Conservation (phyloP, 306 rosid genomes). For the Inga laurina region DNA sequence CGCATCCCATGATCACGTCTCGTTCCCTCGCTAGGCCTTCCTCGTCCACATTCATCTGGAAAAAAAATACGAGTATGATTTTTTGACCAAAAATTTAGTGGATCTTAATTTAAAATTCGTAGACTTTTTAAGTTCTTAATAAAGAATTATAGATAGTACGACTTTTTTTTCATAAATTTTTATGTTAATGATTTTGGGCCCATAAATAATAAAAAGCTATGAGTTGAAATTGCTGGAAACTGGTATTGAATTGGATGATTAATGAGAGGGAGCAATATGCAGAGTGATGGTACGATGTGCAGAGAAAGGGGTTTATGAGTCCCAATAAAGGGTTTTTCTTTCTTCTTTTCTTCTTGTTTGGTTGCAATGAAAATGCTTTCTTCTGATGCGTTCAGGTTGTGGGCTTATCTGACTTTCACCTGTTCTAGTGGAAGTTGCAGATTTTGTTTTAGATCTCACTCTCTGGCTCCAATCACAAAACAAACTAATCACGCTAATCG, state of each 20-base stretch:
- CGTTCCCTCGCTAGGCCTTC: neutral
- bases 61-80: too few relatives aligned
- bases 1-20: conserved; percentile 3
- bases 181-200: neutral
- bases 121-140: neutral
- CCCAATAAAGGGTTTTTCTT: conserved; percentile 60
- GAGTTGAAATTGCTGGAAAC: neutral
- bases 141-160: neutral
- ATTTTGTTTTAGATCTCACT: conserved; percentile 15
- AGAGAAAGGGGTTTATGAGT: conserved; percentile 54
- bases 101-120: neutral
- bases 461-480: neutral
- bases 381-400: conserved; percentile 39
- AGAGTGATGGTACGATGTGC: conserved; percentile 18
- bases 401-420: conserved; percentile 67
- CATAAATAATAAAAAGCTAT: too few relatives aligned
- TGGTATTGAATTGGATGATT: neutral
- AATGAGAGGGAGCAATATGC: neutral
- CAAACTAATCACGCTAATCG: neutral
- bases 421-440: conserved; percentile 41
- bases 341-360: conserved; percentile 24
- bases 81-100: neutral
- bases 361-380: conserved; percentile 35
- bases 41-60: neutral
- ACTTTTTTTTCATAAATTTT: neutral